These are phyloP conservation scores for Lumnitzera littorea DNA, from an alignment of 345 rosid species.

Conservation along the genomic window DNA sequence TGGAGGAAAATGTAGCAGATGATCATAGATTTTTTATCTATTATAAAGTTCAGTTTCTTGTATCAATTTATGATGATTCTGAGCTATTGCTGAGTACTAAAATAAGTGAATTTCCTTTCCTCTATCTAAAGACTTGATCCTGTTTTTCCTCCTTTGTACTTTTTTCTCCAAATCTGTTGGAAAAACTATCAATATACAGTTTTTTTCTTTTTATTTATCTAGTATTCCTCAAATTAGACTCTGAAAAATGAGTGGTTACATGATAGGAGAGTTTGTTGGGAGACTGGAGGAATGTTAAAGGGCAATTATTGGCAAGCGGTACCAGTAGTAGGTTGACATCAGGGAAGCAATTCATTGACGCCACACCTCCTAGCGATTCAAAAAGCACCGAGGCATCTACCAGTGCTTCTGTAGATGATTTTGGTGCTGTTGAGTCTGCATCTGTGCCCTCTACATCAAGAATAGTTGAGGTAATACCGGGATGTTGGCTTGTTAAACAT, in stretches of 20 bases:
- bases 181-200: too few species aligned
- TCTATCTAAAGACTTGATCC: too few species aligned
- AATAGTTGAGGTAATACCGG: conserved; percentile 50
- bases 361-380: conserved; percentile 55
- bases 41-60: too few species aligned
- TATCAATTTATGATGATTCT: too few species aligned
- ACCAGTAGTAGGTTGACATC: conserved; percentile 66
- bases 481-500: not conserved
- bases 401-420: conserved; percentile 56
- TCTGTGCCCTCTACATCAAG: conserved; percentile 76
- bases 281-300: conserved; percentile 77
- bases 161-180: too few species aligned
- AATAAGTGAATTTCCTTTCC: too few species aligned
- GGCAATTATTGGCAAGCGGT: conserved; percentile 50
- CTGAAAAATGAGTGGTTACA: not conserved
- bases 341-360: conserved; percentile 57
- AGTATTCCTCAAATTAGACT: too few species aligned
- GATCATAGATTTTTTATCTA: too few species aligned
- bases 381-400: conserved; percentile 68
- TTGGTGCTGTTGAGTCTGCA: conserved; percentile 56
- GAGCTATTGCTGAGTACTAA: too few species aligned
- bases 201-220: too few species aligned
- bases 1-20: too few species aligned
- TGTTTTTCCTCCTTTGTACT: too few species aligned
- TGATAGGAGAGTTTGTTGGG: conserved; percentile 60